Percentiles rank a stretch among this genome's conserved stretches.
Evolutionary conservation across 1,284 basidiomycete genomes (phyloP).

Genomic region (Wolfiporia cocos): DNA sequence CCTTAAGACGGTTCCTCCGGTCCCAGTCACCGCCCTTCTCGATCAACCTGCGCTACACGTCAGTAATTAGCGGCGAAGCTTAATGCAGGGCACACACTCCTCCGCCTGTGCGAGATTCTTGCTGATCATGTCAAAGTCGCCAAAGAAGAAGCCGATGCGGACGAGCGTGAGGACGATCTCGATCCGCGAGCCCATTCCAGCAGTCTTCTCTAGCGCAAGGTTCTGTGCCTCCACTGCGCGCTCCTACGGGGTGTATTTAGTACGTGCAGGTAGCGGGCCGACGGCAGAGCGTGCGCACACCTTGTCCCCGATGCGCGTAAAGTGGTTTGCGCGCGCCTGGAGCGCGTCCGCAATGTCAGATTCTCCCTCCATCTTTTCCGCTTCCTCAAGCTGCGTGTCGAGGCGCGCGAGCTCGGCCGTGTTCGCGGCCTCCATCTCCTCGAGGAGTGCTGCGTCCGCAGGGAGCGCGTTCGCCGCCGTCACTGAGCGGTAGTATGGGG

Average conservation of each 20-base stretch:
- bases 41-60: constrained; percentile 55
- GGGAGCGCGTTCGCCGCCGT: constrained; percentile 41
- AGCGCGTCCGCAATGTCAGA: constrained; percentile 89
- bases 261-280: constrained; percentile 1
- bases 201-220: constrained; percentile 86
- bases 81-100: constrained; percentile 45
- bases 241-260: constrained; percentile 39
- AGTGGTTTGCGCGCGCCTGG: constrained; percentile 80
- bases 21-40: constrained; percentile 99
- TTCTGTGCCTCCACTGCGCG: constrained; percentile 76
- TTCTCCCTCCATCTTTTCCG: constrained; percentile 90
- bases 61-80: not conserved
- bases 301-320: constrained; percentile 91
- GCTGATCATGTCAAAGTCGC: constrained; percentile 73
- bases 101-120: constrained; percentile 78
- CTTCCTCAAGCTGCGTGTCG: constrained; percentile 78
- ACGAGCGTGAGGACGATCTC: constrained; percentile 89
- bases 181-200: constrained; percentile 90
- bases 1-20: constrained; percentile 91
- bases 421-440: constrained; percentile 73
- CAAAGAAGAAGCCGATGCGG: constrained; percentile 90
- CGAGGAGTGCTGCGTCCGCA: constrained; percentile 56
- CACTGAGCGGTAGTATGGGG: constrained; percentile 67
- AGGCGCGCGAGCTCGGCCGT: constrained; percentile 70
- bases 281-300: constrained; percentile 35